phyloP scores from a whole-genome alignment of 108 stramenopile genomes.

The Skeletonema costatum region DNA sequence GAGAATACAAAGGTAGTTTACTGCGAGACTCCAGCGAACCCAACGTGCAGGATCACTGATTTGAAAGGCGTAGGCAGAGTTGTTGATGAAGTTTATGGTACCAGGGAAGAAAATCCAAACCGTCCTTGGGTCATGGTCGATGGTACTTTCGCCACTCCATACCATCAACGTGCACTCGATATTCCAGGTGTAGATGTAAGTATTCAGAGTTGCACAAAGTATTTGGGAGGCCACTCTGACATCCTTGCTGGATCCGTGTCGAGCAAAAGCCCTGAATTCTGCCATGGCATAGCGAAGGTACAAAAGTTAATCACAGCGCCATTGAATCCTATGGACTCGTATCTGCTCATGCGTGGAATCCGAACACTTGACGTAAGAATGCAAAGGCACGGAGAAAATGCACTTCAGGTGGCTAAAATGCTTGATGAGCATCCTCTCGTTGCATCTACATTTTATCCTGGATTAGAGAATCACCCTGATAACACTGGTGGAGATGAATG shows the following conservation, averaged over 20 bases:
- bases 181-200: slow-evolving; percentile 83
- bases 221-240: slow-evolving; percentile 91
- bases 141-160: slow-evolving; percentile 81
- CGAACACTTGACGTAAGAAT: slow-evolving; percentile 91
- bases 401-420: slow-evolving; percentile 60
- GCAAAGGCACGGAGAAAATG: slow-evolving; percentile 66
- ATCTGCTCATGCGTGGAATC: slow-evolving; percentile 83
- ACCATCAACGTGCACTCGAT: slow-evolving; percentile 65
- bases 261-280: slow-evolving; percentile 57
- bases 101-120: slow-evolving; percentile 32
- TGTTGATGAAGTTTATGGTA: slow-evolving; percentile 57
- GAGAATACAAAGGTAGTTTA: slow-evolving; percentile 79
- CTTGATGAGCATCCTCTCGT: slow-evolving; percentile 66
- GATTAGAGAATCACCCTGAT: slow-evolving; percentile 59
- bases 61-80: slow-evolving; percentile 71
- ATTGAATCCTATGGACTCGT: slow-evolving; percentile 85
- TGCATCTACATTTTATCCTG: slow-evolving; percentile 63
- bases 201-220: slow-evolving; percentile 89
- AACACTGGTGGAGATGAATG: slow-evolving; percentile 35
- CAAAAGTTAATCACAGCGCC: slow-evolving; percentile 87
- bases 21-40: slow-evolving; percentile 92
- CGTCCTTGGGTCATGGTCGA: slow-evolving; percentile 73
- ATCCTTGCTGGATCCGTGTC: slow-evolving; percentile 86
- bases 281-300: slow-evolving; percentile 65
- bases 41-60: slow-evolving; percentile 83